Percentiles rank a stretch among this genome's conserved stretches.
Conservation (phyloP, 805 yeast genomes). For the Kazachstania martiniae region DNA sequence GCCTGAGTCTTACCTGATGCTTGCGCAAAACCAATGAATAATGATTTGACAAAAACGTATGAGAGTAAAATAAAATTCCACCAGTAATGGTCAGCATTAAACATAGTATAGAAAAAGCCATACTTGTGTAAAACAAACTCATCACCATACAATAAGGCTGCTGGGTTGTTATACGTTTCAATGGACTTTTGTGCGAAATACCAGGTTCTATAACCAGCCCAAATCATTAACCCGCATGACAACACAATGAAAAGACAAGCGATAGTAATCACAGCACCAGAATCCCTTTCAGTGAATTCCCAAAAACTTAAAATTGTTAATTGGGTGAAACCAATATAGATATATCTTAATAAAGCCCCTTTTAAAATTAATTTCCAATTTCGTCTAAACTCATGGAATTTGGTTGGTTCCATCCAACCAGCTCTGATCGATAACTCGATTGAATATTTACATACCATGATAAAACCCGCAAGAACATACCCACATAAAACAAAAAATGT, state of each 20-base stretch:
- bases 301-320: conserved; percentile 68
- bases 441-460: conserved; percentile 43
- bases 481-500: conserved; percentile 76
- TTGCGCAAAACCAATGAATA: conserved; percentile 73
- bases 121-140: conserved; percentile 59
- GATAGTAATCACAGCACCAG: conserved; percentile 78
- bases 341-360: conserved; percentile 69
- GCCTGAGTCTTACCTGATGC: conserved; percentile 74
- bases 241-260: conserved; percentile 63
- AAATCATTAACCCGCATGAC: conserved; percentile 47
- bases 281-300: conserved; percentile 76
- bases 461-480: conserved; percentile 52
- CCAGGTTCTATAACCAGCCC: conserved; percentile 56
- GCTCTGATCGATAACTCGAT: conserved; percentile 37
- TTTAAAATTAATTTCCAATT: conserved; percentile 55
- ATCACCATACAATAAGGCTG: conserved; percentile 79
- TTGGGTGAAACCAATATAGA: conserved; percentile 80
- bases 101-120: conserved; percentile 87
- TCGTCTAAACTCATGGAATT: conserved; percentile 34
- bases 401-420: conserved; percentile 40
- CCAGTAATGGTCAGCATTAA: conserved; percentile 71
- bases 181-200: conserved; percentile 54
- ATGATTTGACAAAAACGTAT: conserved; percentile 54
- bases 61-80: conserved; percentile 58
- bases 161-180: conserved; percentile 60